Evolutionary conservation across 192 early-diverging fungal species (phyloP).

Genomic region (Entophlyctis helioformis): DNA sequence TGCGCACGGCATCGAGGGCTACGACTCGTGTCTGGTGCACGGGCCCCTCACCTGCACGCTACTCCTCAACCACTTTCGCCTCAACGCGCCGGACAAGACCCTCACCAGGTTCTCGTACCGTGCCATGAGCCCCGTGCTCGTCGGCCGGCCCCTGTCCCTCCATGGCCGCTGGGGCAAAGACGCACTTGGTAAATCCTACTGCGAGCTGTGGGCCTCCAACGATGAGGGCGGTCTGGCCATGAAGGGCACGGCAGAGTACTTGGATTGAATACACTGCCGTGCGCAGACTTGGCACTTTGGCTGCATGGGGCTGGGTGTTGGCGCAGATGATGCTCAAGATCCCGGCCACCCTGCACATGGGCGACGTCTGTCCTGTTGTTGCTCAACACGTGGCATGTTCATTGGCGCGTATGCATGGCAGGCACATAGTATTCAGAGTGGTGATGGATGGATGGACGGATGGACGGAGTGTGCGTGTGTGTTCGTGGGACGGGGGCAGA

Average conservation of each 20-base stretch:
- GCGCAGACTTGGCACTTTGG: too few species aligned
- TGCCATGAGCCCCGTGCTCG: slow-evolving; percentile 56
- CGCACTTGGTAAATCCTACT: slow-evolving; percentile 17
- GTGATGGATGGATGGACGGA: too few species aligned
- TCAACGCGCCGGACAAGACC: slow-evolving; percentile 8
- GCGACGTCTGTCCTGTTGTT: too few species aligned
- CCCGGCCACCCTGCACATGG: too few species aligned
- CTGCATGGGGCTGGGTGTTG: too few species aligned
- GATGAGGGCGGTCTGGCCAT: slow-evolving; percentile 55
- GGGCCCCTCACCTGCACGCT: slow-evolving; percentile 70
- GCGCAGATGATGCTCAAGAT: too few species aligned
- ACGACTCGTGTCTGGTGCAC: slow-evolving; percentile 57
- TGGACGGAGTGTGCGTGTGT: too few species aligned
- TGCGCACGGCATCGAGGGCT: slow-evolving; percentile 51
- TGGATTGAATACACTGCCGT: too few species aligned
- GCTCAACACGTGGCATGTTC: too few species aligned
- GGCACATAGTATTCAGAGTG: too few species aligned
- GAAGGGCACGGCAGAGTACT: slow-evolving; percentile 54
- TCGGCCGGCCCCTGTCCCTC: slow-evolving; percentile 40
- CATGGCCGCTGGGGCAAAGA: slow-evolving; percentile 27
- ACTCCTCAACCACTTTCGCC: slow-evolving; percentile 50
- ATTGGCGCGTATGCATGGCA: too few species aligned
- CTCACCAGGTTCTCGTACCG: slow-evolving; percentile 59
- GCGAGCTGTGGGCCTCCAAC: slow-evolving; percentile 64
- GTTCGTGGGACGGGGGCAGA: too few species aligned